These are phyloP conservation scores for Chalara sp. DNA, from an alignment of 2,329 filamentous ascomycete genomes.

Conservation along the genomic window DNA sequence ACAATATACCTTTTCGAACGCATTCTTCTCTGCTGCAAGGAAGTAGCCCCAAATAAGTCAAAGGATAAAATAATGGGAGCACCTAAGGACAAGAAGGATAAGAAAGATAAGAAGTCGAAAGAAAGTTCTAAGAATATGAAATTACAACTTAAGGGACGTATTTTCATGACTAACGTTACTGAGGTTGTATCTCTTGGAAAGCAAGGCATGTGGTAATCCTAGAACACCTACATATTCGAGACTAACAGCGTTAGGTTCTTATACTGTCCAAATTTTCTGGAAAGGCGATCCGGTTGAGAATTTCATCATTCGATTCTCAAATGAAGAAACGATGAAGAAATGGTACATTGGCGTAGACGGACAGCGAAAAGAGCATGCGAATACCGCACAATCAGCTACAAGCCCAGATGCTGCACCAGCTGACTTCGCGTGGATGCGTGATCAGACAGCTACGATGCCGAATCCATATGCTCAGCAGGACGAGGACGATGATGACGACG, in stretches of 20 bases:
- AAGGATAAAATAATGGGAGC: conserved; percentile 62
- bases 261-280: conserved; percentile 97
- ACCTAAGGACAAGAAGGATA: conserved; percentile 70
- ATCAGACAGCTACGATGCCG: conserved; percentile 58
- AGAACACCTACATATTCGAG: background rate
- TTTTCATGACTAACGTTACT: conserved; percentile 98
- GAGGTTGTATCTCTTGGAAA: conserved; percentile 84
- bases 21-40: conserved; percentile 95
- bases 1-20: conserved; percentile 96
- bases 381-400: conserved; percentile 39
- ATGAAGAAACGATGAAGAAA: conserved; percentile 88
- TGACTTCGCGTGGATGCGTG: conserved; percentile 75
- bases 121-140: conserved; percentile 62
- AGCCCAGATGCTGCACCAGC: conserved; percentile 35
- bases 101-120: conserved; percentile 67
- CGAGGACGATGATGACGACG: conserved; percentile 55
- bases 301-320: conserved; percentile 88
- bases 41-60: conserved; percentile 75
- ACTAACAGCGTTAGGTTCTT: conserved; percentile 57
- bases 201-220: conserved; percentile 56
- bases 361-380: conserved; percentile 61
- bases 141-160: conserved; percentile 89
- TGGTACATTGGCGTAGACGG: conserved; percentile 77
- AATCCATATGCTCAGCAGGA: conserved; percentile 73
- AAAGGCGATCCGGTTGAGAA: conserved; percentile 96